phyloP scores from a whole-genome alignment of 306 rosid genomes.

The Cicer judaicum region DNA sequence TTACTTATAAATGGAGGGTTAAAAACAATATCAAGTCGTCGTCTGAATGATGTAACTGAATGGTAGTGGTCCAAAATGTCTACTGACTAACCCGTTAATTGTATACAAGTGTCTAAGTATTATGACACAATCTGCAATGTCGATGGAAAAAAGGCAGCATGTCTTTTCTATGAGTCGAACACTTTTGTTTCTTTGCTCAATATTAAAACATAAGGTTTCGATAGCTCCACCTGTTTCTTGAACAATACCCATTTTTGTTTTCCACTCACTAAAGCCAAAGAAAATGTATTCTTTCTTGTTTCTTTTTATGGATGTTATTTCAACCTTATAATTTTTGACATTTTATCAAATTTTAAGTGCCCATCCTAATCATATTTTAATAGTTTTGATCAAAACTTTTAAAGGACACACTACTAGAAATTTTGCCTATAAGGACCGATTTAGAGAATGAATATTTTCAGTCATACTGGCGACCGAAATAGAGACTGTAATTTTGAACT shows the following conservation, averaged over 20 bases:
- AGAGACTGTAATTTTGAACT: no score
- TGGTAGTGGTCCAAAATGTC: background rate
- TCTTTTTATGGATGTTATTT: background rate
- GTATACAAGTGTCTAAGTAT: slow-evolving; percentile 21
- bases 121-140: background rate
- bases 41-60: background rate
- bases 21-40: no score
- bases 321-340: no score
- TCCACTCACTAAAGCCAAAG: slow-evolving; percentile 25
- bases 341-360: no score
- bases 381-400: no score
- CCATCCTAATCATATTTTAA: no score
- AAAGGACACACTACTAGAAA: no score
- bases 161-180: background rate
- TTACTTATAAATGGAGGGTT: no score
- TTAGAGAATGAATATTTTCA: no score
- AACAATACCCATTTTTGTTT: background rate
- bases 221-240: slow-evolving; percentile 38
- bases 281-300: background rate
- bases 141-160: slow-evolving; percentile 8
- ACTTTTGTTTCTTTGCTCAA: background rate
- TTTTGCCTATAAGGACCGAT: no score
- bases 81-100: background rate
- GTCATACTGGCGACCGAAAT: no score
- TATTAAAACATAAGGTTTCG: slow-evolving; percentile 2